phyloP scores from a whole-genome alignment of 148 eudicot species.

The Fagopyrum tataricum region DNA sequence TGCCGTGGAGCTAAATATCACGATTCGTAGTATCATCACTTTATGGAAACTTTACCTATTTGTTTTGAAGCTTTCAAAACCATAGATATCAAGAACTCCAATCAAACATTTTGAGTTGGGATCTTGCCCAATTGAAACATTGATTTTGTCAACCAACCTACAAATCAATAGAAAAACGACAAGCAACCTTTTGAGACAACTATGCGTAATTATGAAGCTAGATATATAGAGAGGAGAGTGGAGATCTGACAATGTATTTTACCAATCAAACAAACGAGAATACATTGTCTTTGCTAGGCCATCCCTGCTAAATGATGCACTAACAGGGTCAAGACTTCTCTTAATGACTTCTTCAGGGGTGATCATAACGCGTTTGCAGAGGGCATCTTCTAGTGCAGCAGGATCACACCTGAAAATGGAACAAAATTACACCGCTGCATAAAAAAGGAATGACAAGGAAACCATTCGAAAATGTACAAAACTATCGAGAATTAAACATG shows the following conservation, averaged over 20 bases:
- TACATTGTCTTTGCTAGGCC: constrained; percentile 79
- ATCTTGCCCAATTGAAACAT: constrained; percentile 93
- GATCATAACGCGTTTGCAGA: constrained; percentile 14
- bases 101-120: constrained; percentile 73
- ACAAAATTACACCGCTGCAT: not conserved
- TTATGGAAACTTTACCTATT: constrained; percentile 56
- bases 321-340: constrained; percentile 10
- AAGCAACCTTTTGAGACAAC: not conserved
- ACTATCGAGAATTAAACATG: not conserved
- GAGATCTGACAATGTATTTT: not conserved
- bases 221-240: not conserved
- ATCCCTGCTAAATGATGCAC: constrained; percentile 57
- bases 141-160: constrained; percentile 95
- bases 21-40: not conserved
- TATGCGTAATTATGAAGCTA: not conserved
- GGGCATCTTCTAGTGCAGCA: constrained; percentile 11
- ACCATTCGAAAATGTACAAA: not conserved
- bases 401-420: constrained; percentile 14
- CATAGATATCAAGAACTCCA: constrained; percentile 98
- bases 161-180: constrained; percentile 15
- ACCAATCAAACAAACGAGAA: constrained; percentile 85
- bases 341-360: constrained; percentile 13
- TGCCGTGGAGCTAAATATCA: constrained; percentile 3
- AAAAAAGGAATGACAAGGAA: not conserved
- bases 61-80: constrained; percentile 91